Evolutionary conservation across 2,329 filamentous ascomycete species (phyloP).

Genomic region (Colletotrichum simmondsii): DNA sequence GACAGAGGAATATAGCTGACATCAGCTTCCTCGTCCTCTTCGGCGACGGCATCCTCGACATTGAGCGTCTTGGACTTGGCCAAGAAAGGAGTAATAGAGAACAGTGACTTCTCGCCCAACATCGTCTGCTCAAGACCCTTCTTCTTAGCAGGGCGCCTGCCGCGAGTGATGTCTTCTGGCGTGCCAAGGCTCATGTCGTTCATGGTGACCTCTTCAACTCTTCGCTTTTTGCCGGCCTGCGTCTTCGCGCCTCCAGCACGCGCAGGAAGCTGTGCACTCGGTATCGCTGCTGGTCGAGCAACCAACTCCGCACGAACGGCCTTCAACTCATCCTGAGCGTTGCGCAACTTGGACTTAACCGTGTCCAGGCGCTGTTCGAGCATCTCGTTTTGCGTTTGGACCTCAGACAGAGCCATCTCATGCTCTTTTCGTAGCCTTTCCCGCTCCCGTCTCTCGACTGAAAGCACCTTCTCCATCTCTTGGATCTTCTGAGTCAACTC

Average conservation of each 20-base stretch:
- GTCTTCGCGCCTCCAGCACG: constrained; percentile 31
- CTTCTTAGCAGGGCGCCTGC: constrained; percentile 64
- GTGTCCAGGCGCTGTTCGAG: constrained; percentile 78
- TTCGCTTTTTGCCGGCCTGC: constrained; percentile 56
- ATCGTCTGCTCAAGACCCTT: constrained; percentile 66
- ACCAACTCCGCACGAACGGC: constrained; percentile 57
- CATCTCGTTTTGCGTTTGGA: constrained; percentile 70
- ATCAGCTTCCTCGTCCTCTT: constrained; percentile 41
- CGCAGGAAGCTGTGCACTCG: constrained; percentile 35
- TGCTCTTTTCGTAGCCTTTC: constrained; percentile 57
- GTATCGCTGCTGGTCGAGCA: constrained; percentile 21
- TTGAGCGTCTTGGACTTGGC: constrained; percentile 74
- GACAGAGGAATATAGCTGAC: constrained; percentile 32
- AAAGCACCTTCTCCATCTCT: constrained; percentile 48
- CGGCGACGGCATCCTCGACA: constrained; percentile 45
- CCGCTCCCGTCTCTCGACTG: constrained; percentile 55
- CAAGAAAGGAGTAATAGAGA: constrained; percentile 94
- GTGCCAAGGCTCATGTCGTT: constrained; percentile 61
- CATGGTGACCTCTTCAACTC: constrained; percentile 54
- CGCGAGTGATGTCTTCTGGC: constrained; percentile 52
- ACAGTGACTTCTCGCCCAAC: constrained; percentile 87
- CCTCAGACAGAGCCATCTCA: constrained; percentile 68
- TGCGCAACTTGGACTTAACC: constrained; percentile 75
- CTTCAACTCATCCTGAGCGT: constrained; percentile 79
- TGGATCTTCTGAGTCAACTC: constrained; percentile 49